These are phyloP conservation scores for Claviceps sorghi DNA, from an alignment of 2,329 filamentous ascomycete species.

Conservation along the genomic window DNA sequence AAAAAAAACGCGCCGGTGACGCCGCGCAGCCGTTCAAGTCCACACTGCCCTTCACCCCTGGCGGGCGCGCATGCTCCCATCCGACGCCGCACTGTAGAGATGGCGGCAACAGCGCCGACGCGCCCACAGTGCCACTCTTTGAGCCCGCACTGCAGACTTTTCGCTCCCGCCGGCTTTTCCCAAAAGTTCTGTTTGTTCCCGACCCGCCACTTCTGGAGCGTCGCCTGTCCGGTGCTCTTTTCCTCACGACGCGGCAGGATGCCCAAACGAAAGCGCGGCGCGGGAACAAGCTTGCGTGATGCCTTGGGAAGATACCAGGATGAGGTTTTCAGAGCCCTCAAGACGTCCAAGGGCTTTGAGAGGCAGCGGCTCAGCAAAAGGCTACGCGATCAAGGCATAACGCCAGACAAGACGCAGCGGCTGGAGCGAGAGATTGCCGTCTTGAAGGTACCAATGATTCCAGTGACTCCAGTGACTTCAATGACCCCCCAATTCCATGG, in stretches of 20 bases:
- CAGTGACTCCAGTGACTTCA: too few species aligned
- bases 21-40: background rate
- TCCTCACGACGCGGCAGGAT: constrained; percentile 19
- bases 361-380: constrained; percentile 58
- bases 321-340: constrained; percentile 51
- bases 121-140: background rate
- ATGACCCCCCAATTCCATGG: background rate
- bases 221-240: background rate
- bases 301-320: constrained; percentile 41
- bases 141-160: background rate
- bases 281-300: constrained; percentile 30
- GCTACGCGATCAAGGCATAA: constrained; percentile 31
- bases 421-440: constrained; percentile 47
- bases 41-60: too few species aligned
- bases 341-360: constrained; percentile 61
- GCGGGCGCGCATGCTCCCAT: too few species aligned
- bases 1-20: background rate
- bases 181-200: background rate
- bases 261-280: constrained; percentile 43
- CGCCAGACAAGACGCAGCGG: constrained; percentile 37
- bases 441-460: constrained; percentile 29
- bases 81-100: background rate
- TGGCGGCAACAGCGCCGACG: background rate
- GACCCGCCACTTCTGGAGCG: background rate
- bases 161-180: background rate